Base-by-base conservation (phyloP, 495 filamentous ascomycete genomes). In the Bombardia bombarda region DNA sequence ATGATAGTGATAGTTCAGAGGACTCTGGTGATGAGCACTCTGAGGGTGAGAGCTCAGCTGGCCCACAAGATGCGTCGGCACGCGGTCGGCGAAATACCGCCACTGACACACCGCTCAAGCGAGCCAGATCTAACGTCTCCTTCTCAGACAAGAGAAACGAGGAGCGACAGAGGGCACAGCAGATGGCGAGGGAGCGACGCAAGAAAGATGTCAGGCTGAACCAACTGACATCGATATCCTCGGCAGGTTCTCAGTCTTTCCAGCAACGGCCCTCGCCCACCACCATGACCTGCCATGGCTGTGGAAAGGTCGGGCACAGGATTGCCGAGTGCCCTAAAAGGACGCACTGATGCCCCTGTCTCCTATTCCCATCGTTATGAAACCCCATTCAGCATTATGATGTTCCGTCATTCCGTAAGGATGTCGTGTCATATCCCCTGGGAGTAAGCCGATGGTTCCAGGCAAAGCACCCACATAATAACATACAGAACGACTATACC, bases 191-290 rank as follows among this genome's bases (percentile, higher is more conserved):
- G 23, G 65, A 70, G 46, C 60, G 75, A 4, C 68, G 71, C 54
- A 74, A 70, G 50, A 76, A 78, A 54, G 74, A 80, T 36, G 58
- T 81, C 32, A 79, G 77, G 37, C 55, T 83, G 42, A 77, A 79
- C 43, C 58, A 57, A 14, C 54, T 74, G 35, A 73, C 57, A 19
- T 66, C 72, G 12, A 66, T 82, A 28, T 77, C 76, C 24, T 56
- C 47, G 20, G 61, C 55, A 19, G 61, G 61, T 31, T 50, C 31
- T 31, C 38, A 46, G 32, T 25, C 39, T 9, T 42, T 42, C 22
- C 52, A 49, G 32, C n/a, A n/a, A n/a, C 45, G 41, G 24, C 45
- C 44, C 5, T 33, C 48, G 0, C 7, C 49, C 6, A 23, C n/a
- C n/a, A 23, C n/a, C n/a, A 25, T 57, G 28, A 8, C 50, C 14